Percentiles rank a stretch among this genome's conserved stretches.
Conservation (phyloP, 192 early-diverging fungal species). For the Coemansia umbellata region DNA sequence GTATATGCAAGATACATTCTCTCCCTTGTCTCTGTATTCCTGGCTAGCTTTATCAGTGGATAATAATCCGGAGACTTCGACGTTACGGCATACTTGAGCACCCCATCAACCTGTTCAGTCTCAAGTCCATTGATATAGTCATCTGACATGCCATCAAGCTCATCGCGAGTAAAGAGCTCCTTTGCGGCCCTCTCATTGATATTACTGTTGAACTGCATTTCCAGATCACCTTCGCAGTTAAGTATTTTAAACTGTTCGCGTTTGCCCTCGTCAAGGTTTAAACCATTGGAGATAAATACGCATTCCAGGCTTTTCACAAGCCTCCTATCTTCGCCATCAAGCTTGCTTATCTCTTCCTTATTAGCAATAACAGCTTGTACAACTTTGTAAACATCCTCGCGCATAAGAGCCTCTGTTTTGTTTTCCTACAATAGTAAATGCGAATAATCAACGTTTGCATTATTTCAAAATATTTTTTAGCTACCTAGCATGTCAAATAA, state of each 20-base stretch:
- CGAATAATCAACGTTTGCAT: background rate
- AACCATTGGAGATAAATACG: constrained; percentile 61
- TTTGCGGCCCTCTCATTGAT: constrained; percentile 51
- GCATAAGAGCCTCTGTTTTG: constrained; percentile 54
- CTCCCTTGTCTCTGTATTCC: constrained; percentile 49
- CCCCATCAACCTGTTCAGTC: constrained; percentile 51
- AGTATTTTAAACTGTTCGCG: constrained; percentile 57
- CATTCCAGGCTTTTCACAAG: constrained; percentile 57
- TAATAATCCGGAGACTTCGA: constrained; percentile 57
- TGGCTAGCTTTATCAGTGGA: constrained; percentile 45
- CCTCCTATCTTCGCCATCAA: constrained; percentile 56
- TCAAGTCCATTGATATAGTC: constrained; percentile 55
- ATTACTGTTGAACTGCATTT: constrained; percentile 57
- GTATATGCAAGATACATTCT: constrained; percentile 38
- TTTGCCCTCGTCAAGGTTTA: constrained; percentile 54
- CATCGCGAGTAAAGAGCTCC: constrained; percentile 39
- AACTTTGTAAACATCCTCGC: constrained; percentile 56
- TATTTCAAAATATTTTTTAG: background rate
- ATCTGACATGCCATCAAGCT: constrained; percentile 64
- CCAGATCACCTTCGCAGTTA: constrained; percentile 47
- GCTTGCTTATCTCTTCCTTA: constrained; percentile 20
- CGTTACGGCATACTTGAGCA: constrained; percentile 54
- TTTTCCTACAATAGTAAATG: constrained; percentile 27
- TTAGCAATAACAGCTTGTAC: constrained; percentile 42
- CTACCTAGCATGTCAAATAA: too few species aligned